Conservation (phyloP, 257 asterid species). For the Vinca minor region DNA sequence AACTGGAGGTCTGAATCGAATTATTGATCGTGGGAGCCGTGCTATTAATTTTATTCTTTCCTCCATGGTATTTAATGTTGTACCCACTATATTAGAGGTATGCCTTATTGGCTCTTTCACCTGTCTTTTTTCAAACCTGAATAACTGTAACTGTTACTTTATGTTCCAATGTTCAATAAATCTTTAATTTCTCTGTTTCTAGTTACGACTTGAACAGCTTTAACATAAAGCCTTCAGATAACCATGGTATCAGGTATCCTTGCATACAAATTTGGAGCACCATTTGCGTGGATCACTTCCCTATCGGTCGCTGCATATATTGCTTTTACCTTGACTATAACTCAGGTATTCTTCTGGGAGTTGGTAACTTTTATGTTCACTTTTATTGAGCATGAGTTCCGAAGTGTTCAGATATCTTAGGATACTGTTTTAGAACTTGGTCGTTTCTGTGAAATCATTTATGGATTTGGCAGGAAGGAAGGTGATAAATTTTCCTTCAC, state of each 20-base stretch:
- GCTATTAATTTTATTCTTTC: constrained; percentile 95
- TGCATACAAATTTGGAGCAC: constrained; percentile 94
- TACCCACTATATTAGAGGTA: constrained; percentile 90
- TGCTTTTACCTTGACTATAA: constrained; percentile 69
- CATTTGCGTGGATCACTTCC: constrained; percentile 95
- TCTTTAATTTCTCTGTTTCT: constrained; percentile 10
- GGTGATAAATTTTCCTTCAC: not conserved
- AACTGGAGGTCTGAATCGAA: constrained; percentile 93
- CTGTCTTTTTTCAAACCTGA: not conserved
- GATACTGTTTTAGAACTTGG: not conserved
- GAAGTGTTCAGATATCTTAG: not conserved
- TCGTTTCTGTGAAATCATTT: not conserved
- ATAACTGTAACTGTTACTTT: not conserved
- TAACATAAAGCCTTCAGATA: constrained; percentile 57
- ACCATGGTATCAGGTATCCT: constrained; percentile 95
- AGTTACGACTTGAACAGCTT: constrained; percentile 21
- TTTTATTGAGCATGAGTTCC: not conserved
- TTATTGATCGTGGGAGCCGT: constrained; percentile 96
- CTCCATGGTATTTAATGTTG: constrained; percentile 90
- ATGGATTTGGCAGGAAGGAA: not conserved
- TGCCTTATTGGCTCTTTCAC: not conserved
- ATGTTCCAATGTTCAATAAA: not conserved
- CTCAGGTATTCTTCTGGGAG: constrained; percentile 53
- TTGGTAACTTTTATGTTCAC: constrained; percentile 7
- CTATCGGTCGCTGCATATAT: constrained; percentile 77